Percentiles rank a stretch among this genome's conserved stretches.
phyloP scores from a whole-genome alignment of 257 asterid genomes.

The Penstemon davidsonii region DNA sequence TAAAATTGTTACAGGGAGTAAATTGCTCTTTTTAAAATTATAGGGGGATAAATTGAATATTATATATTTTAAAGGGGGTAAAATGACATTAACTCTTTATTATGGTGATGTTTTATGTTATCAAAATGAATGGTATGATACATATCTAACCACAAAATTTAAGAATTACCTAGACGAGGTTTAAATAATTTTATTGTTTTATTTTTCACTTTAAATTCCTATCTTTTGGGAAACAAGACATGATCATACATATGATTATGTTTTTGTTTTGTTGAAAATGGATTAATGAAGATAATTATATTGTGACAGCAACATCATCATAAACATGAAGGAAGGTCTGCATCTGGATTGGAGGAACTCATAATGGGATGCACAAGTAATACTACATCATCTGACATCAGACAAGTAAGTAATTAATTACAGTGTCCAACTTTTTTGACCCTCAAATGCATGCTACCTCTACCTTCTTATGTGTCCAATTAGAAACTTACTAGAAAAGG shows the following conservation, averaged over 20 bases:
- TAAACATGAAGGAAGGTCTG: conserved; percentile 76
- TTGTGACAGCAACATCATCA: conserved; percentile 53
- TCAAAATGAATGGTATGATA: no score
- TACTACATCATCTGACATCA: conserved; percentile 41
- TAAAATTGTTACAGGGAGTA: no score
- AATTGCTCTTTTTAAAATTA: no score
- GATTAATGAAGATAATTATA: conserved; percentile 3
- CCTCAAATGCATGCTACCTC: conserved; percentile 4
- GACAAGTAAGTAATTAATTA: conserved; percentile 43
- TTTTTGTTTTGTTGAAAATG: conserved; percentile 30
- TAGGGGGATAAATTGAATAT: no score
- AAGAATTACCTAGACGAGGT: no score
- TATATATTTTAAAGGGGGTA: no score
- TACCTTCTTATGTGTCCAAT: background rate
- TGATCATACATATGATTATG: conserved; percentile 70
- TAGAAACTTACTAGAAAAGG: background rate
- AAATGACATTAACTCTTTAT: no score
- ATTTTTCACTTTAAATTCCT: no score
- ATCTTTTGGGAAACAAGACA: conserved; percentile 60
- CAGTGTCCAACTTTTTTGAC: background rate
- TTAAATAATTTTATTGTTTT: no score
- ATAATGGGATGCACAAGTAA: conserved; percentile 60
- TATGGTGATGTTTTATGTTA: no score
- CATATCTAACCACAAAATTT: no score
- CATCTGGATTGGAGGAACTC: conserved; percentile 76